These are phyloP conservation scores for Rhizopus delemar DNA, from an alignment of 371 early-diverging fungal genomes.

Conservation along the genomic window DNA sequence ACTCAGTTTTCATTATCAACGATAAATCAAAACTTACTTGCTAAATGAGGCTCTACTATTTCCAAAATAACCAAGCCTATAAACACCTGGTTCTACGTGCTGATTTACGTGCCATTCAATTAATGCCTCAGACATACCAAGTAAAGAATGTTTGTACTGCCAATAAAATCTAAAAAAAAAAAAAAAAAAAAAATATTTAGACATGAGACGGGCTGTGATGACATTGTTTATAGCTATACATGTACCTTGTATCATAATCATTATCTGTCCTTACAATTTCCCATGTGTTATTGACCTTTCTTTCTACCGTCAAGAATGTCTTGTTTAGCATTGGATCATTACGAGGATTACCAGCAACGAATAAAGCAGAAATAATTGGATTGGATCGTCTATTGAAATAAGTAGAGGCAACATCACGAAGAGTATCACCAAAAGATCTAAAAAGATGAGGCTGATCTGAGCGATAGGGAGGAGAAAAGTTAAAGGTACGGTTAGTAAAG, in stretches of 20 bases:
- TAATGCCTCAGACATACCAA: conserved; percentile 41
- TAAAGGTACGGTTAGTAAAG: conserved; percentile 37
- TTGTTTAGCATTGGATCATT: conserved; percentile 47
- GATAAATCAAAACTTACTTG: conserved; percentile 22
- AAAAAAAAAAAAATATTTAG: no score
- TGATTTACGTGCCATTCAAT: conserved; percentile 42
- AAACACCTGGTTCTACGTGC: conserved; percentile 29
- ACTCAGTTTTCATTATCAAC: neutral
- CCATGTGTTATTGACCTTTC: conserved; percentile 36
- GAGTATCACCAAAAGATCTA: conserved; percentile 52
- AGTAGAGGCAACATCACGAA: conserved; percentile 30
- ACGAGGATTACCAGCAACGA: conserved; percentile 67
- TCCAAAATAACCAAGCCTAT: conserved; percentile 44
- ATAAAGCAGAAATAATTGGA: conserved; percentile 33
- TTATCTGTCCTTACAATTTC: conserved; percentile 37
- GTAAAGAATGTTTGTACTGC: conserved; percentile 27
- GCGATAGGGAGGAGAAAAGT: conserved; percentile 41
- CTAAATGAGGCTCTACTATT: conserved; percentile 28
- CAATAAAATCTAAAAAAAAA: conserved; percentile 32
- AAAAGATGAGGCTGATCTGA: conserved; percentile 52
- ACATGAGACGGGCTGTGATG: neutral
- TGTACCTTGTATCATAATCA: conserved; percentile 49
- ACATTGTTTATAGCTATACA: neutral
- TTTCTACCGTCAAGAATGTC: conserved; percentile 60
- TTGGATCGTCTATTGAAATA: conserved; percentile 10